A percentile compares a stretch with the other conserved stretches of the same genome.
Conservation (phyloP, 2,329 filamentous ascomycete species). For the Epichloe hybrida region DNA sequence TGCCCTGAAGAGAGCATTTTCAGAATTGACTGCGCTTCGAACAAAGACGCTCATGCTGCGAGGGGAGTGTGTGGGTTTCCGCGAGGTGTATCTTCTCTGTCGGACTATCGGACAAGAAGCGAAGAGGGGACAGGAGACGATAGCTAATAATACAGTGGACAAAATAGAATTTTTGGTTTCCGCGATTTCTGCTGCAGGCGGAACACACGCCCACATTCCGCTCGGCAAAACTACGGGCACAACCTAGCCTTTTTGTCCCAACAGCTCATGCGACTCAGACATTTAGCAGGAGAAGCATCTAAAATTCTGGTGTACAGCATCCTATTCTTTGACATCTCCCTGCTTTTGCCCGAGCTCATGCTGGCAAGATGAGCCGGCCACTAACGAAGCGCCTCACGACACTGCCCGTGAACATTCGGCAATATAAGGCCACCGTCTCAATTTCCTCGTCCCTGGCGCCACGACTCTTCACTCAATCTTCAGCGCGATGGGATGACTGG, state of each 20-base stretch:
- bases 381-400: conserved; percentile 29
- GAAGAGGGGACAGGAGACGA: neutral
- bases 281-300: neutral
- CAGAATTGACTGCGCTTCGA: conserved; percentile 28
- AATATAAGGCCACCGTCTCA: conserved; percentile 10
- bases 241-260: conserved; percentile 9
- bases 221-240: conserved; percentile 22
- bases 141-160: conserved; percentile 5
- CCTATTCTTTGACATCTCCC: neutral
- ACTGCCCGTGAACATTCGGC: conserved; percentile 20
- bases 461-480: conserved; percentile 28
- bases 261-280: neutral
- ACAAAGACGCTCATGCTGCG: conserved; percentile 33
- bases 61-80: conserved; percentile 13
- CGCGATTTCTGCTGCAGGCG: conserved; percentile 24
- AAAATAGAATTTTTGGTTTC: conserved; percentile 27
- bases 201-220: conserved; percentile 14
- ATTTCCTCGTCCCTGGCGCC: conserved; percentile 11
- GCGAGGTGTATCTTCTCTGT: conserved; percentile 14
- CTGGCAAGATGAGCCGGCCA: conserved; percentile 29
- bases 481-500: conserved; percentile 15
- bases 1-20: conserved; percentile 28
- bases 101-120: conserved; percentile 9
- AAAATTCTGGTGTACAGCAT: neutral
- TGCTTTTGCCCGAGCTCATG: conserved; percentile 6